Evolutionary conservation across 345 rosid genomes (phyloP), one percentile per base, ranked within the genome.

Genomic region (Citrus medica): DNA sequence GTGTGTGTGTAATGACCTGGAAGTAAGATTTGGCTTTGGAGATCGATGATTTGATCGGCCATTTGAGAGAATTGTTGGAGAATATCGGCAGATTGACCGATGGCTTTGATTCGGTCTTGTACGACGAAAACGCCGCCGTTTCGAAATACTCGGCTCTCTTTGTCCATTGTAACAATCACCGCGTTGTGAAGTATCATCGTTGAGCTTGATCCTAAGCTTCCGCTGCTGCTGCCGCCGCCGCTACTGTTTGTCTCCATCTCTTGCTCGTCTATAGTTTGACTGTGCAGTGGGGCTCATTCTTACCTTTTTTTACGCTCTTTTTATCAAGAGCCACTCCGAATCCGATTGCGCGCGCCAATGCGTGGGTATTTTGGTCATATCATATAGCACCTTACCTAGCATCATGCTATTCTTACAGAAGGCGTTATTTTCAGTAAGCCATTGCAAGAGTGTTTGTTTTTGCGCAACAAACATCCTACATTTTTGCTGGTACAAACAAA

Each of bases 121-220:
- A 76, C 81, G 73, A 91, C 76, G 53, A 81, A 81, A 8, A 91
- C 42, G 28, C 83, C 95, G 17, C 95, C 95, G 80, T 87, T 82
- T 55, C 75, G 80, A 70, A 85, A 91, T 38, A 90, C 84, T 22
- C 87, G 86, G 67, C 63, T 68, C 4, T 79, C 80, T 17, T 83
- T 19, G 75, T 92, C 92, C 91, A 92, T 83, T 21, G 93, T 88
- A 40, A 92, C 83, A 65, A 92, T 76, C 58, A 76, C 81, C 12
- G 92, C 91, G 59, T 85, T 86, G 76, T 86, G 86, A 67, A 92
- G 84, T 64, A 87, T 68, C 55, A 75, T 81, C 71, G 73, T 68
- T 28, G 83, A 74, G 17, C 53, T 71, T 53, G 21, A 19, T 22
- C 58, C 22, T 53, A 16, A 53, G 58, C 58, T 17, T 16, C 2